Base-by-base conservation (phyloP, 192 early-diverging fungal genomes). In the Nowakowskiella sp. region DNA sequence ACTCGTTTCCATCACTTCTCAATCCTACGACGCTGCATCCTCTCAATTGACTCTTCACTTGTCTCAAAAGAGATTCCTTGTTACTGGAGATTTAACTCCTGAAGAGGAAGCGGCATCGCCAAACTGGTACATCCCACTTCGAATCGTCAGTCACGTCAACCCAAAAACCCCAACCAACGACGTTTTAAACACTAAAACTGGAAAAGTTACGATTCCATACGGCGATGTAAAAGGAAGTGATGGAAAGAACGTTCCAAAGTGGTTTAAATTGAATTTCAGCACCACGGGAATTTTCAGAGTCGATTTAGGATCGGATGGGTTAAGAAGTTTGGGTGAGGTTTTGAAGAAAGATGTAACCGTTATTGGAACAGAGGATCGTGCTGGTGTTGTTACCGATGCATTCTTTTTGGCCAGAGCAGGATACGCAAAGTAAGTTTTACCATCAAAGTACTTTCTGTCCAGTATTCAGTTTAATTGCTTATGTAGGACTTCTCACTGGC, bases 211-310 rank as follows among this genome's bases (percentile, higher is more conserved):
- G n/a, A 67, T 78, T 59, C 71, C 70, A 30, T 78, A 78, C 64
- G 36, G 42, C 33, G 45, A 58, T 31, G 44, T 33, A 7, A 46
- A 48, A 16, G 62, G 48, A 47, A 57, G 77, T 13, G n/a, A n/a
- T n/a, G n/a, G n/a, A n/a, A n/a, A n/a, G n/a, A n/a, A n/a, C n/a
- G n/a, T n/a, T n/a, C n/a, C n/a, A n/a, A 10, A 33, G n/a, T 84
- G 82, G 62, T 88, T 78, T 70, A 94, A 94, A 72, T 74, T 98
- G 51, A 98, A 98, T 76, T 65, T 71, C 32, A 72, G 73, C 47
- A 80, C 81, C 33, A 85, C 79, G 26, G 86, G 89, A 3, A 74
- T 98, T 48, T 98, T 86, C 73, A 83, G 95, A 24, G 91, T 94
- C 1, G 9, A 22, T 19, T 62, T 73, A 44, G 25, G 29, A 46